Conservation (phyloP, 73 alveolate species). For the Tetrahymena malaccensis region DNA sequence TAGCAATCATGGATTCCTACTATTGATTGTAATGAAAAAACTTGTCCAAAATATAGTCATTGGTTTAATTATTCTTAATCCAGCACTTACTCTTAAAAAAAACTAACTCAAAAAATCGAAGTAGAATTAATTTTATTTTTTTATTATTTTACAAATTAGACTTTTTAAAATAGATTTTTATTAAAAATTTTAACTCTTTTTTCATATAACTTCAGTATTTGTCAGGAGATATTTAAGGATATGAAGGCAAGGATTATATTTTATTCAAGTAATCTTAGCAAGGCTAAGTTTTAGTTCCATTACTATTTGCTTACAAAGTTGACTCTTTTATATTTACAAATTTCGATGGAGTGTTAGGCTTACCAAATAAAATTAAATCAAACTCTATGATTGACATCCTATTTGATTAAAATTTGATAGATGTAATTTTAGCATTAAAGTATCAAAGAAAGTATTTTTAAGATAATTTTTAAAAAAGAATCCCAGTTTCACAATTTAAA, state of each 20-base stretch:
- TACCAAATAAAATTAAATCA: background rate
- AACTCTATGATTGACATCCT: background rate
- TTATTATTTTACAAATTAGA: background rate
- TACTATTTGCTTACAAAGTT: background rate
- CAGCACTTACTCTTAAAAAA: background rate
- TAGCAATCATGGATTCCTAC: background rate
- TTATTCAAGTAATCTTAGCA: background rate
- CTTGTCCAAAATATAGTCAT: background rate
- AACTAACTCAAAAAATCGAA: background rate
- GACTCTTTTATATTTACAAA: background rate
- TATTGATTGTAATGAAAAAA: background rate
- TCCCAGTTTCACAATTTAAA: background rate
- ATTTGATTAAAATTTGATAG: background rate
- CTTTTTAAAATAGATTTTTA: background rate
- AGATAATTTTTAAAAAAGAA: background rate
- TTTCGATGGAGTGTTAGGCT: background rate
- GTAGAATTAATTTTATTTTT: background rate
- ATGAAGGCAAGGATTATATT: background rate
- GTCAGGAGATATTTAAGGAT: background rate
- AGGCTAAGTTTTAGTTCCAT: background rate
- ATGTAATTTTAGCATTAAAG: background rate
- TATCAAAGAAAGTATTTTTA: background rate
- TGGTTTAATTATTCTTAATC: background rate
- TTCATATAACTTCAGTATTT: background rate
- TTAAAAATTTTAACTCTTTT: background rate